These are phyloP conservation scores for Pseudocercospora pini-densiflorae DNA, from an alignment of 2,329 filamentous ascomycete genomes.

Conservation along the genomic window DNA sequence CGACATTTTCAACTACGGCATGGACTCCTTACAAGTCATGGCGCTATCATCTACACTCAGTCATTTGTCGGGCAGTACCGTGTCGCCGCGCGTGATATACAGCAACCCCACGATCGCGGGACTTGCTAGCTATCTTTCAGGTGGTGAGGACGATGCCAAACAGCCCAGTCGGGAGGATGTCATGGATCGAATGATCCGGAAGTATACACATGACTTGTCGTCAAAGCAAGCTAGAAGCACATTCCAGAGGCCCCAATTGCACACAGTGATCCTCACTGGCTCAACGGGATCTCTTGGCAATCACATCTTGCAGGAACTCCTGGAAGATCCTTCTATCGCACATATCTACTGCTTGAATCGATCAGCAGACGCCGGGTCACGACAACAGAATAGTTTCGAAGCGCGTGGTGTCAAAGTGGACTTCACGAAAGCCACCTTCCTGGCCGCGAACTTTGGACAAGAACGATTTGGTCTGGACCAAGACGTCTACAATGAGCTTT, in stretches of 20 bases:
- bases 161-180: slow-evolving; percentile 26
- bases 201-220: slow-evolving; percentile 35
- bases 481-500: slow-evolving; percentile 30
- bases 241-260: slow-evolving; percentile 17
- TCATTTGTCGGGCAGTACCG: slow-evolving; percentile 26
- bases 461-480: slow-evolving; percentile 33
- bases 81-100: slow-evolving; percentile 40
- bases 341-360: slow-evolving; percentile 41
- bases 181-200: slow-evolving; percentile 38
- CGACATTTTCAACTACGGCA: slow-evolving; percentile 41
- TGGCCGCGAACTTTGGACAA: slow-evolving; percentile 33
- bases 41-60: slow-evolving; percentile 35
- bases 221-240: not conserved
- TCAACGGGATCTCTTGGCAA: slow-evolving; percentile 43
- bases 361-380: slow-evolving; percentile 26
- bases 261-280: slow-evolving; percentile 42
- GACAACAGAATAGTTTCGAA: slow-evolving; percentile 31
- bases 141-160: slow-evolving; percentile 10
- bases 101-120: slow-evolving; percentile 37
- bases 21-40: slow-evolving; percentile 42
- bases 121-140: slow-evolving; percentile 30
- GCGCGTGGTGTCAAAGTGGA: slow-evolving; percentile 31
- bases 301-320: slow-evolving; percentile 39
- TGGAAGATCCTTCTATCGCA: slow-evolving; percentile 31
- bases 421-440: slow-evolving; percentile 34